Base-by-base conservation (phyloP, 164 flowering plant genomes). In the Kalanchoe fedtschenkoi region DNA sequence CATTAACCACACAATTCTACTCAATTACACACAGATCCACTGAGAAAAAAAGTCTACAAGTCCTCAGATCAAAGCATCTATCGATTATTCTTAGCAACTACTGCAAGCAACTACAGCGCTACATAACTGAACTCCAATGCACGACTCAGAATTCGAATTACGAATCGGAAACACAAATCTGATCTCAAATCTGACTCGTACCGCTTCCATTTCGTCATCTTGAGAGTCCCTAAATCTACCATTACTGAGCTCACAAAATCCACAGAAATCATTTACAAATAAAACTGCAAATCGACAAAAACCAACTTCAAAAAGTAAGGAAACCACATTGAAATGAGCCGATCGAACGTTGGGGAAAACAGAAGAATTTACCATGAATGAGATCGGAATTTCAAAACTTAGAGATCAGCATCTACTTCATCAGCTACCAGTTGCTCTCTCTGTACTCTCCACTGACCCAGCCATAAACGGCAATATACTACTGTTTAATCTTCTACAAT, bases 41-140 rank as follows among this genome's bases (percentile, higher is more conserved):
- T 22, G 11, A 47, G 13, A 2, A 21, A 47, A 47, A n/a, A n/a
- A n/a, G n/a, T n/a, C n/a, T 1, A 44, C n/a, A 61, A 43, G 61
- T 66, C 66, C 72, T 68, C 65, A 66, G 69, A 30, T 72, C 24
- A 44, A 63, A 29, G 68, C 65, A 10, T 61, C 64, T 19, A 44
- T 4, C 24, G 21, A 44, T 26, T 19, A 44, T 17, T n/a, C 51
- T 2, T 6, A n/a, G 21, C 51, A 1, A 44, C 24, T 5, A 17
- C 51, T 6, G 19, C 21, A 43, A 43, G 5, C 26, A 43, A 43
- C 51, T n/a, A 10, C 0, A 43, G 0, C 9, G 6, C 13, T 21
- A 3, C 0, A 47, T 21, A 47, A 47, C 24, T 22, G 28, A 47
- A 22, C 30, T 47, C 10, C 54, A 22, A 51, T 13, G 2, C 56